Evolutionary conservation across 2,329 filamentous ascomycete genomes (phyloP).

Genomic region (Ploettnerulaceae sp.): DNA sequence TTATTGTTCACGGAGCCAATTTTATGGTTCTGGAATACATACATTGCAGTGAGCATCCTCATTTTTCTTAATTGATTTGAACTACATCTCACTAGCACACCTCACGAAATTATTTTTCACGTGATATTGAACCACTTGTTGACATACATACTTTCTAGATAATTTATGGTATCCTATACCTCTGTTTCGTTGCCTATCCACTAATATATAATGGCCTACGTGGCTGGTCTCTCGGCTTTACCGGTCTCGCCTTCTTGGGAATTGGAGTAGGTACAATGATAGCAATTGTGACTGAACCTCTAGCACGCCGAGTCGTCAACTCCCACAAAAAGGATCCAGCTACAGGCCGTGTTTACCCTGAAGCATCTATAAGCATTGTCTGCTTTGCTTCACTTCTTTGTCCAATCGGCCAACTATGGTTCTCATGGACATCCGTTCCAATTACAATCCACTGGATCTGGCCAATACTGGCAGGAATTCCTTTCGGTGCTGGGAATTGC

Average conservation of each 20-base stretch:
- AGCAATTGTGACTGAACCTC: constrained; percentile 59
- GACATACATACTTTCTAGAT: constrained; percentile 38
- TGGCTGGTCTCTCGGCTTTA: constrained; percentile 69
- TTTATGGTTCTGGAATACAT: constrained; percentile 63
- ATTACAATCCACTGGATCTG: constrained; percentile 74
- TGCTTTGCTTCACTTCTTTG: constrained; percentile 71
- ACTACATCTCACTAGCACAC: neutral
- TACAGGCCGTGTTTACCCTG: constrained; percentile 69
- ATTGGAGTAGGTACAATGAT: constrained; percentile 60
- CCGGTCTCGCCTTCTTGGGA: constrained; percentile 74
- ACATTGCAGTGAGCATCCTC: constrained; percentile 47
- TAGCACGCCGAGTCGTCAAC: constrained; percentile 75
- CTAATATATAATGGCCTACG: constrained; percentile 71
- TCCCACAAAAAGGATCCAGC: constrained; percentile 66
- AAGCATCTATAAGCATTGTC: constrained; percentile 76
- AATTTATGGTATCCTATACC: constrained; percentile 80
- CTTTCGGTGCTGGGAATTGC: constrained; percentile 73
- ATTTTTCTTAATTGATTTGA: neutral
- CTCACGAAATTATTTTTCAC: neutral
- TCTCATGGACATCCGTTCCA: constrained; percentile 83
- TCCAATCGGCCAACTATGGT: constrained; percentile 76
- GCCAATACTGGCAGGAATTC: constrained; percentile 72
- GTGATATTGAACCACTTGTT: neutral
- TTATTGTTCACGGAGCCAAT: constrained; percentile 81
- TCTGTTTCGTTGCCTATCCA: constrained; percentile 88